These are phyloP conservation scores for Rhodotorula sp. DNA, from an alignment of 1,284 basidiomycete species.

Conservation along the genomic window DNA sequence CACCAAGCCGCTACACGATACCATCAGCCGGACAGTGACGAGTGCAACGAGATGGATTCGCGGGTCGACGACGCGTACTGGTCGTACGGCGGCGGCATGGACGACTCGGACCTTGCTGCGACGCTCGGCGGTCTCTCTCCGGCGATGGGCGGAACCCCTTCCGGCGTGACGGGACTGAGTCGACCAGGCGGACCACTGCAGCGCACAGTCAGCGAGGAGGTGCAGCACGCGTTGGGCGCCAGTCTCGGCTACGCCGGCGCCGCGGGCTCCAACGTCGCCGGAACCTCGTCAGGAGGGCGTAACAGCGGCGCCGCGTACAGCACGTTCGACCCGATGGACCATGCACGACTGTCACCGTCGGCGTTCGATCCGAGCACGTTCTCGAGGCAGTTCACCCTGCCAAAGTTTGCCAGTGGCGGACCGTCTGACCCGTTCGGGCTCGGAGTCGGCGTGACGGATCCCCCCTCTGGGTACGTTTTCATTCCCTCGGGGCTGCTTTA, in stretches of 20 bases:
- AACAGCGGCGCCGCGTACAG: slow-evolving; percentile 3
- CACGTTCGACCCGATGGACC: slow-evolving; percentile 31
- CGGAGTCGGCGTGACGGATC: slow-evolving; percentile 29
- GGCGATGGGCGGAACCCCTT: neutral
- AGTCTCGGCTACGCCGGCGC: neutral
- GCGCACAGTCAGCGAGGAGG: slow-evolving; percentile 24
- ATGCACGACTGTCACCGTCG: slow-evolving; percentile 29
- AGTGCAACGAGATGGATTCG: slow-evolving; percentile 2
- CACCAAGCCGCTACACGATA: neutral
- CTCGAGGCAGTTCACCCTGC: slow-evolving; percentile 33
- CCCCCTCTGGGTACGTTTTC: slow-evolving; percentile 15
- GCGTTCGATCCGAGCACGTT: slow-evolving; percentile 34
- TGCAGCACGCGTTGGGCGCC: slow-evolving; percentile 11
- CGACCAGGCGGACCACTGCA: slow-evolving; percentile 8
- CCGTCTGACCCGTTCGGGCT: slow-evolving; percentile 31
- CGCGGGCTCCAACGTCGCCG: neutral
- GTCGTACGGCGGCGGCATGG: slow-evolving; percentile 15
- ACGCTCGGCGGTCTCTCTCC: slow-evolving; percentile 21
- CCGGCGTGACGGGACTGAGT: neutral
- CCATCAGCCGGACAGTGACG: too few relatives aligned
- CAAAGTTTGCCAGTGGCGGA: slow-evolving; percentile 31
- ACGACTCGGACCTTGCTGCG: slow-evolving; percentile 10
- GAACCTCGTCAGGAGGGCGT: neutral
- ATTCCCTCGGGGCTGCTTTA: neutral
- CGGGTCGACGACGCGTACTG: slow-evolving; percentile 16